Conservation (phyloP, 2,329 filamentous ascomycete genomes). For the Cladophialophora exuberans region DNA sequence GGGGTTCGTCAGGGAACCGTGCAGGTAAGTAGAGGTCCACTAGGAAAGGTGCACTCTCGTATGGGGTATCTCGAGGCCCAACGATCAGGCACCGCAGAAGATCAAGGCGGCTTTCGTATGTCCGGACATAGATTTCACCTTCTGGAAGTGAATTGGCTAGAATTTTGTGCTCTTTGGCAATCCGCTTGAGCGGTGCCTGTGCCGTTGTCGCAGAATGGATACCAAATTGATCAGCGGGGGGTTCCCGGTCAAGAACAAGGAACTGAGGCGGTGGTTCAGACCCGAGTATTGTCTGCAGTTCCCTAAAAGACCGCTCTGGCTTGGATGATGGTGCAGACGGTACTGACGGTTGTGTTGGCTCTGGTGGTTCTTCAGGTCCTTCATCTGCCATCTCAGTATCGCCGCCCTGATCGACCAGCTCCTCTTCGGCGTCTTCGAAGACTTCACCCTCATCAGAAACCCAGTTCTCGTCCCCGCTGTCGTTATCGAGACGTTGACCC, state of each 20-base stretch:
- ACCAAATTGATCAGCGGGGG: slow-evolving; percentile 49
- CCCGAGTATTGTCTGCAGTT: slow-evolving; percentile 5
- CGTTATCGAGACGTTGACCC: slow-evolving; percentile 46
- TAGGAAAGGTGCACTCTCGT: slow-evolving; percentile 64
- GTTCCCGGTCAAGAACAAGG: slow-evolving; percentile 45
- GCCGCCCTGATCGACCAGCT: slow-evolving; percentile 14
- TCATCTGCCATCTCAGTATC: slow-evolving; percentile 23
- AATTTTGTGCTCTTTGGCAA: slow-evolving; percentile 63
- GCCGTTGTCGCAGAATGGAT: slow-evolving; percentile 37
- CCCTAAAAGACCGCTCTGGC: slow-evolving; percentile 1
- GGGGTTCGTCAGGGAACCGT: slow-evolving; percentile 56
- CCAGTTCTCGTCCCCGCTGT: slow-evolving; percentile 47
- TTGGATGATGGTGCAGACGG: background rate
- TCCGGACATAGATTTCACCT: slow-evolving; percentile 58
- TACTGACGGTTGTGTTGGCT: too few species aligned
- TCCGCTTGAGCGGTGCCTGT: slow-evolving; percentile 48
- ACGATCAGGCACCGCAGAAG: slow-evolving; percentile 62
- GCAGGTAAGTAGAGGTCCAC: slow-evolving; percentile 59
- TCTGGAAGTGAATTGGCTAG: slow-evolving; percentile 56
- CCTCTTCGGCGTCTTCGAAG: slow-evolving; percentile 26
- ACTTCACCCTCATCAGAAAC: slow-evolving; percentile 44
- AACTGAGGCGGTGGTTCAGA: slow-evolving; percentile 39
- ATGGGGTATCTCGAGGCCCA: slow-evolving; percentile 62
- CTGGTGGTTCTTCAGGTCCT: background rate
- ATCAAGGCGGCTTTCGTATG: slow-evolving; percentile 63